phyloP scores from a whole-genome alignment of 2,329 filamentous ascomycete species.

The Mollisia scopiformis region DNA sequence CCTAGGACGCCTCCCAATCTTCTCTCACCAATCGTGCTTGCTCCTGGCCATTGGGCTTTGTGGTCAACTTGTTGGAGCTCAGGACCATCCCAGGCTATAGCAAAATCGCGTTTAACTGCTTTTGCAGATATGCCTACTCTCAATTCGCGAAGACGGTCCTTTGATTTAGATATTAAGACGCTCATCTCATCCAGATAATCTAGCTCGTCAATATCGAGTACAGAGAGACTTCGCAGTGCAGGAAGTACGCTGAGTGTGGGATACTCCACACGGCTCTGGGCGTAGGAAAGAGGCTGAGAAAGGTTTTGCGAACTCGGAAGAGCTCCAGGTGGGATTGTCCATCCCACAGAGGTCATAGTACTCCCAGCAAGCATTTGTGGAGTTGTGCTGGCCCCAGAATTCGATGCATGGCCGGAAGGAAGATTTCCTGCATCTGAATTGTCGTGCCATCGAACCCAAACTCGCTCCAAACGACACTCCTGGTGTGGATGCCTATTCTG shows the following conservation, averaged over 20 bases:
- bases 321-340: conserved; percentile 35
- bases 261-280: conserved; percentile 68
- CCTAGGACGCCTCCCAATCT: conserved; percentile 71
- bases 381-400: conserved; percentile 25
- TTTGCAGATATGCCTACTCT: conserved; percentile 70
- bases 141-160: conserved; percentile 68
- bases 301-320: conserved; percentile 26
- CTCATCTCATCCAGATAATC: conserved; percentile 84
- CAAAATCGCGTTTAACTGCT: conserved; percentile 53
- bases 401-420: conserved; percentile 28
- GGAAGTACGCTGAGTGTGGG: conserved; percentile 81
- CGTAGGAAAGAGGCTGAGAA: conserved; percentile 42
- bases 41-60: conserved; percentile 57
- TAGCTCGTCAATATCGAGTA: conserved; percentile 82
- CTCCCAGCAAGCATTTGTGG: conserved; percentile 38
- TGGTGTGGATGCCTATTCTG: conserved; percentile 57
- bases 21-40: conserved; percentile 60
- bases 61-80: conserved; percentile 67
- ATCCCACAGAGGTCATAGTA: conserved; percentile 46
- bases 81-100: conserved; percentile 64
- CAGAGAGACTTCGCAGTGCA: conserved; percentile 72
- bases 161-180: conserved; percentile 72
- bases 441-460: conserved; percentile 86
- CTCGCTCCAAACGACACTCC: conserved; percentile 68
- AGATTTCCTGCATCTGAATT: conserved; percentile 48